Evolutionary conservation across 768 basidiomycete species (phyloP).

Genomic region (Mycena leptocephala): DNA sequence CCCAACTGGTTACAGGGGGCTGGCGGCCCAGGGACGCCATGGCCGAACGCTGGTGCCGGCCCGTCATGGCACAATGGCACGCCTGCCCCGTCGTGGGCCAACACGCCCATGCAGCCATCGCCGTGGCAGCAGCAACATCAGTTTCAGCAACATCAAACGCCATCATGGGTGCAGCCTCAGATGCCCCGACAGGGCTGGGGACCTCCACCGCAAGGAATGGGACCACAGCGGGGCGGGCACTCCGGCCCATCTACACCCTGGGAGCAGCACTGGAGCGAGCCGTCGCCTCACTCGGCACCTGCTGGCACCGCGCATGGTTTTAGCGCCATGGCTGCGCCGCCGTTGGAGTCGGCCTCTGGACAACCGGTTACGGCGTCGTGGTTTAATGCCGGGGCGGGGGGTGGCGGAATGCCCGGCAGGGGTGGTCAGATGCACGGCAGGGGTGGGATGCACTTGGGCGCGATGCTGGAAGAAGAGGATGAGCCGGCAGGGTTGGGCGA

Average conservation of each 20-base stretch:
- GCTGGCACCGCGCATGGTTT: slow-evolving; percentile 7
- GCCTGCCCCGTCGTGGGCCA: slow-evolving; percentile 24
- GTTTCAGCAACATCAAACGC: too few species aligned
- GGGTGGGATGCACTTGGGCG: not conserved
- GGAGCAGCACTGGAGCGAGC: not conserved
- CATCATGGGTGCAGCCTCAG: not conserved
- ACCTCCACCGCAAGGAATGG: slow-evolving; percentile 4
- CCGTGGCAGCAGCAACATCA: not conserved
- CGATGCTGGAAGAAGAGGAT: not conserved
- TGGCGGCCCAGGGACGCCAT: not conserved
- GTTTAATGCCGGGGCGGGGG: slow-evolving; percentile 6
- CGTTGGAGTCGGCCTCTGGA: slow-evolving; percentile 1
- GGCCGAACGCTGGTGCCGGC: not conserved
- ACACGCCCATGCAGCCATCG: slow-evolving; percentile 8
- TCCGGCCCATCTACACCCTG: slow-evolving; percentile 3
- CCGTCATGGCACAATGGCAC: slow-evolving; percentile 5
- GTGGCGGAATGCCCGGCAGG: too few species aligned
- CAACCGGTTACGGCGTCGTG: slow-evolving; percentile 21
- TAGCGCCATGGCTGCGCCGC: slow-evolving; percentile 28
- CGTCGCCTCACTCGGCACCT: slow-evolving; percentile 7
- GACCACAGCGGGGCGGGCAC: not conserved
- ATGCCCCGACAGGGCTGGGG: slow-evolving; percentile 31
- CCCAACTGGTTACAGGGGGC: not conserved
- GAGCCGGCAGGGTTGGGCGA: not conserved
- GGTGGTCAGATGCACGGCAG: too few species aligned